A percentile compares a stretch with the other conserved stretches of the same genome.
Evolutionary conservation across 2,329 filamentous ascomycete species (phyloP).

Genomic region (Daldinia sp.): DNA sequence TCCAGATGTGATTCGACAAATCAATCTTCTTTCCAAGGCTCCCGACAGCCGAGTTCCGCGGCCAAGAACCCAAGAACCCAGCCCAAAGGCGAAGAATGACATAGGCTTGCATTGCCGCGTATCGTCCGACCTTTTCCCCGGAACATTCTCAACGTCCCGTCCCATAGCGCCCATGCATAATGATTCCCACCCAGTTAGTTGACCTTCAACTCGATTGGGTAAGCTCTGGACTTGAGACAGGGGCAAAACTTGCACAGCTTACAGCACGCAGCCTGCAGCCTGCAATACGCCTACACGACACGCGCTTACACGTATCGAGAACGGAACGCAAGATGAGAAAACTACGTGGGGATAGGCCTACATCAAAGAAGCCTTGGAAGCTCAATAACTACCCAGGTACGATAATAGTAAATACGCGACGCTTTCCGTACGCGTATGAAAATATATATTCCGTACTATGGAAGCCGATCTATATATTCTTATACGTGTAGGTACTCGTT

Average conservation of each 20-base stretch:
- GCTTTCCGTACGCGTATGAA: background rate
- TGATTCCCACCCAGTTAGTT: slow-evolving; percentile 15
- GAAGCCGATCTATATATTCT: background rate
- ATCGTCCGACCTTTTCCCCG: slow-evolving; percentile 12
- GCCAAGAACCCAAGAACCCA: background rate
- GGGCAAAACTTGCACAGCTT: background rate
- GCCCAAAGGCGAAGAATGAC: background rate
- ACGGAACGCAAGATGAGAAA: slow-evolving; percentile 11
- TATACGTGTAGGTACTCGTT: background rate
- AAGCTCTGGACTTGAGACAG: background rate
- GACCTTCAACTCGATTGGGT: slow-evolving; percentile 2
- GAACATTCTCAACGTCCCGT: slow-evolving; percentile 17
- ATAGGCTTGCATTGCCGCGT: slow-evolving; percentile 21
- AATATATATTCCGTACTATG: slow-evolving; percentile 4
- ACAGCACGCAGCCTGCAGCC: slow-evolving; percentile 6
- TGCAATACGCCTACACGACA: background rate
- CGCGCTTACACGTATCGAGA: slow-evolving; percentile 26
- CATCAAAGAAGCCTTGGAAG: slow-evolving; percentile 9
- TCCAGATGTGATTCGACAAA: background rate
- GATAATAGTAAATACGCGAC: background rate
- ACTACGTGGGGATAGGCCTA: slow-evolving; percentile 1
- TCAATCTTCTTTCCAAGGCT: background rate
- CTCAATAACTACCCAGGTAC: too few species aligned
- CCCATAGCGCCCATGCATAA: slow-evolving; percentile 17
- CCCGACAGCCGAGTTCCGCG: background rate